These are phyloP conservation scores for Tolypocladium cylindrosporum DNA, from an alignment of 2,329 filamentous ascomycete genomes.

Conservation along the genomic window DNA sequence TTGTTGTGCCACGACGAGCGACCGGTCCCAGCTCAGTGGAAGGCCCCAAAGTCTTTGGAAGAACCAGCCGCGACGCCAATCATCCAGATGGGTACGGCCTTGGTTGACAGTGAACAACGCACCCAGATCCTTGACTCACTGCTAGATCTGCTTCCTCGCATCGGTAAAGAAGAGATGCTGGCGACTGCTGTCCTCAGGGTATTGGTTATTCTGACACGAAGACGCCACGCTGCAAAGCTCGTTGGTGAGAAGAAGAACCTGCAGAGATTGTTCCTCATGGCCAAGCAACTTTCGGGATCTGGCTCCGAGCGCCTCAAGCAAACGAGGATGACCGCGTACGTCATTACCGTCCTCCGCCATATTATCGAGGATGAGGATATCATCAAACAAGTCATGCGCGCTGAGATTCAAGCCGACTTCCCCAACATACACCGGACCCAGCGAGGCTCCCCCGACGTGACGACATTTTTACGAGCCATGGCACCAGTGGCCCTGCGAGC, in stretches of 20 bases:
- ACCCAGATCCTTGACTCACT: conserved; percentile 63
- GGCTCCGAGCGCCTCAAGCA: conserved; percentile 63
- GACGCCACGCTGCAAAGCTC: conserved; percentile 60
- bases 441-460: conserved; percentile 54
- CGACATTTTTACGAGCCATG: conserved; percentile 64
- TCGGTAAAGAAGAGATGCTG: conserved; percentile 79
- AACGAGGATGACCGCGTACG: conserved; percentile 43
- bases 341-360: conserved; percentile 83
- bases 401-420: conserved; percentile 75
- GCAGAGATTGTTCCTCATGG: conserved; percentile 86
- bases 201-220: conserved; percentile 78
- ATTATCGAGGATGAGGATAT: conserved; percentile 90
- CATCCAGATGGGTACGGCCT: conserved; percentile 50
- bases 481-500: conserved; percentile 72
- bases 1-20: conserved; percentile 83
- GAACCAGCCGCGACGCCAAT: conserved; percentile 42
- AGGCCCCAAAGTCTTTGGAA: conserved; percentile 38
- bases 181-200: conserved; percentile 77
- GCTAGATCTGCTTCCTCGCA: conserved; percentile 73
- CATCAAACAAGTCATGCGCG: conserved; percentile 82
- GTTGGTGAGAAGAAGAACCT: conserved; percentile 84
- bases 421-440: conserved; percentile 40
- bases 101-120: conserved; percentile 51
- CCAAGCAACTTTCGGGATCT: conserved; percentile 77
- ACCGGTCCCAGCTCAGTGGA: conserved; percentile 66